Evolutionary conservation across 805 yeast species (phyloP).

Genomic region (Starmerella apicola): DNA sequence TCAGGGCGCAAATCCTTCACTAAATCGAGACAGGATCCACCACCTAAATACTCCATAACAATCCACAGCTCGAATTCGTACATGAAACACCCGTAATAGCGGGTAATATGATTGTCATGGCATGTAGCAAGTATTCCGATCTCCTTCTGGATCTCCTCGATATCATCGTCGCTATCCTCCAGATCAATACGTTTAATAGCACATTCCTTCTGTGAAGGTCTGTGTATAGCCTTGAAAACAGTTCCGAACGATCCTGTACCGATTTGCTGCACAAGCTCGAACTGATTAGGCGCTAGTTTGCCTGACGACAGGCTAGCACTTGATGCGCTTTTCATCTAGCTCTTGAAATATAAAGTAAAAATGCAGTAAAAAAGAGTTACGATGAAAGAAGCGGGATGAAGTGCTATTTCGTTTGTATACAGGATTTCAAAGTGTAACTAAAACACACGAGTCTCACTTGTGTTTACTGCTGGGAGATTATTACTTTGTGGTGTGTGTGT

Average conservation of each 20-base stretch:
- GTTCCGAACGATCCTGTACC: slow-evolving; percentile 75
- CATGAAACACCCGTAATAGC: slow-evolving; percentile 59
- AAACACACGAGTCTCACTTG: no score
- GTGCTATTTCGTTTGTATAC: no score
- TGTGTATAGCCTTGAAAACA: slow-evolving; percentile 52
- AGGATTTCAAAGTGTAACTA: no score
- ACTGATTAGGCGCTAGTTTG: slow-evolving; percentile 30
- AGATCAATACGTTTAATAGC: slow-evolving; percentile 43
- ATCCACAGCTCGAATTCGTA: slow-evolving; percentile 63
- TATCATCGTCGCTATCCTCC: slow-evolving; percentile 53
- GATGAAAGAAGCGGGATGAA: no score
- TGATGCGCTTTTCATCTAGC: no score
- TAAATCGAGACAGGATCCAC: slow-evolving; percentile 61
- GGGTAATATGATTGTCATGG: slow-evolving; percentile 47
- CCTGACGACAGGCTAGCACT: no score
- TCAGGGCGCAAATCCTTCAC: slow-evolving; percentile 32
- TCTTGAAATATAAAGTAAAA: no score
- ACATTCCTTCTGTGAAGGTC: slow-evolving; percentile 26
- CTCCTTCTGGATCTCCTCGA: slow-evolving; percentile 61
- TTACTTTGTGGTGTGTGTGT: no score
- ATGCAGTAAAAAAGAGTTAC: no score
- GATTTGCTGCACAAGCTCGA: slow-evolving; percentile 40
- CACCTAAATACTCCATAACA: slow-evolving; percentile 69
- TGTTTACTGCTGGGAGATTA: no score
- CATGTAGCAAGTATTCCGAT: slow-evolving; percentile 59